Conservation (phyloP, 192 early-diverging fungal species). For the Chytriomyces confervae region DNA sequence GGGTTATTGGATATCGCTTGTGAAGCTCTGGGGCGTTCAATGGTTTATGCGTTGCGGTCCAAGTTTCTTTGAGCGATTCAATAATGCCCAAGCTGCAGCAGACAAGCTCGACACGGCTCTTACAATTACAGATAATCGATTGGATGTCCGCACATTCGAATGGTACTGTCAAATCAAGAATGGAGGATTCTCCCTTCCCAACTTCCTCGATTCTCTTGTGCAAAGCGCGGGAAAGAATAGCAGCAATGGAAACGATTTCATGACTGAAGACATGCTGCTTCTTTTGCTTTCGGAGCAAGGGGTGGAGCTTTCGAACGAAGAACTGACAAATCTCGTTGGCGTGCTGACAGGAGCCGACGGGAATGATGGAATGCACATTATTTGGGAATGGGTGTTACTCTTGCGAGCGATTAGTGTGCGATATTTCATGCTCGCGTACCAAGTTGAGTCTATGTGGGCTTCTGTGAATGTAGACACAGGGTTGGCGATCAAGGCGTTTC, state of each 20-base stretch:
- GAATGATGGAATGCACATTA: constrained; percentile 8
- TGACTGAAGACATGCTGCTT: background rate
- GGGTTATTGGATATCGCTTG: constrained; percentile 10
- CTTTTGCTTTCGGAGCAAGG: constrained; percentile 5
- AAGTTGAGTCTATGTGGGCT: constrained; percentile 22
- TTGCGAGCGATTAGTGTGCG: constrained; percentile 13
- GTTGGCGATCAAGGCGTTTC: constrained; percentile 22
- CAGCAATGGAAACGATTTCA: background rate
- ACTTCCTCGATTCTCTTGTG: constrained; percentile 7
- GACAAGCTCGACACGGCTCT: constrained; percentile 12
- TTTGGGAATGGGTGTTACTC: constrained; percentile 17
- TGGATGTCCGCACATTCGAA: constrained; percentile 29
- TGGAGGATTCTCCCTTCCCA: constrained; percentile 11
- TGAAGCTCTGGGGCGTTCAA: constrained; percentile 29
- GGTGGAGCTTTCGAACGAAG: constrained; percentile 26
- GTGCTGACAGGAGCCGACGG: constrained; percentile 26
- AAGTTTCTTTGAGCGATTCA: constrained; percentile 23
- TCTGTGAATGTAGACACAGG: background rate
- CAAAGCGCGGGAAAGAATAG: background rate
- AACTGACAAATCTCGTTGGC: constrained; percentile 22
- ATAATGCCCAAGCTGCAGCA: background rate
- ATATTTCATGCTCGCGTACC: constrained; percentile 16
- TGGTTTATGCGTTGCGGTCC: constrained; percentile 24
- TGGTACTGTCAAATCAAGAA: constrained; percentile 30
- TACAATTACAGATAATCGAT: background rate